These are phyloP conservation scores for Penicillium sp. DNA, from an alignment of 2,329 filamentous ascomycete genomes.

Conservation along the genomic window DNA sequence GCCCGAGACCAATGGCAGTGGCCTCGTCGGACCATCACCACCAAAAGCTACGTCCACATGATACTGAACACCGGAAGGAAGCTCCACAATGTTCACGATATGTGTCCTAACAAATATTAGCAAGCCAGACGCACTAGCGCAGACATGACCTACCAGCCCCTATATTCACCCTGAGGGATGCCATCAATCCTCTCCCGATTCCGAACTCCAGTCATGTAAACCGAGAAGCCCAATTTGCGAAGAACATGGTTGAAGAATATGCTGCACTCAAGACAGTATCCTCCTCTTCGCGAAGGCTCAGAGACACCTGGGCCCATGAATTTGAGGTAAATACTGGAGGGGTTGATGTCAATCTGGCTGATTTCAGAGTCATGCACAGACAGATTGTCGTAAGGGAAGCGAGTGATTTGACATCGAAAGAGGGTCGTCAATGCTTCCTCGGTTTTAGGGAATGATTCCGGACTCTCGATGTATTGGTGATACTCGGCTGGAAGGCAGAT, in stretches of 20 bases:
- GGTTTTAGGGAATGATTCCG: conserved; percentile 31
- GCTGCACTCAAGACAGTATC: conserved; percentile 61
- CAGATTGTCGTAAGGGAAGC: conserved; percentile 58
- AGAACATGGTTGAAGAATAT: conserved; percentile 57
- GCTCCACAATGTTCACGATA: conserved; percentile 56
- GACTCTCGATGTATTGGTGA: conserved; percentile 16
- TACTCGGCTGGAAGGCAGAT: conserved; percentile 29
- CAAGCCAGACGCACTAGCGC: too few species aligned
- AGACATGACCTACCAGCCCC: conserved; percentile 20
- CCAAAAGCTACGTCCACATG: conserved; percentile 61
- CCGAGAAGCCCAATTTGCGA: conserved; percentile 51
- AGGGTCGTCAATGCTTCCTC: conserved; percentile 43
- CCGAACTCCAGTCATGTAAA: conserved; percentile 53
- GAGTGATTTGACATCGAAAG: conserved; percentile 44
- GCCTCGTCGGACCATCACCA: conserved; percentile 58
- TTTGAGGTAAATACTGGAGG: conserved; percentile 51
- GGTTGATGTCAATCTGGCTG: conserved; percentile 45
- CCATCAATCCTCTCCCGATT: conserved; percentile 33
- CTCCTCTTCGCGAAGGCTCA: conserved; percentile 45
- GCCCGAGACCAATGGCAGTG: conserved; percentile 51
- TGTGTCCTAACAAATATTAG: conserved; percentile 44
- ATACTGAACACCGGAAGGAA: conserved; percentile 49
- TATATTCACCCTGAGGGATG: conserved; percentile 27
- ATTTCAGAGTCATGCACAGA: conserved; percentile 51
- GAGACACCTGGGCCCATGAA: conserved; percentile 37